These are phyloP conservation scores for Volvox reticuliferus DNA, from an alignment of 139 green algal genomes.

Conservation along the genomic window DNA sequence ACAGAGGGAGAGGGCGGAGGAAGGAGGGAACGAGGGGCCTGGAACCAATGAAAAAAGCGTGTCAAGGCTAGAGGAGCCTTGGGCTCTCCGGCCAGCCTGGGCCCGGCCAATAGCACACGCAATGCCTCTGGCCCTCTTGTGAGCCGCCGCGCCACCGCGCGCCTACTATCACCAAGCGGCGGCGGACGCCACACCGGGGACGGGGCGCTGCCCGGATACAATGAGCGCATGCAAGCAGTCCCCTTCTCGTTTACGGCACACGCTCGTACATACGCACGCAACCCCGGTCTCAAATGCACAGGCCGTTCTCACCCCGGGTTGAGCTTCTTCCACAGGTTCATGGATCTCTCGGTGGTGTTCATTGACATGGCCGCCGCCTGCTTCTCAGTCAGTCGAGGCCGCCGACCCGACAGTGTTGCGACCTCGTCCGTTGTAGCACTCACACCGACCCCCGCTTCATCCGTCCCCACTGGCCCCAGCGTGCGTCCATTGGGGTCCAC, in stretches of 20 bases:
- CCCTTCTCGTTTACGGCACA: not conserved
- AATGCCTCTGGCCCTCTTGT: not conserved
- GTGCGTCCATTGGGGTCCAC: not conserved
- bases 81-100: no score
- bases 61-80: no score
- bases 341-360: constrained; percentile 7
- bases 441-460: not conserved
- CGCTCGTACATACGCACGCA: not conserved
- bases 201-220: not conserved
- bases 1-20: not conserved
- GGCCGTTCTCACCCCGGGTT: constrained; percentile 30
- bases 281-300: not conserved
- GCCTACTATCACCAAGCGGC: not conserved
- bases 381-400: constrained; percentile 13
- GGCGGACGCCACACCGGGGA: not conserved
- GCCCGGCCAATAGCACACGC: no score
- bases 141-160: not conserved
- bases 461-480: not conserved
- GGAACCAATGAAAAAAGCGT: no score
- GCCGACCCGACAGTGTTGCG: not conserved
- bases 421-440: not conserved
- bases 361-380: not conserved
- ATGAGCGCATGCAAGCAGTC: not conserved
- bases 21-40: no score
- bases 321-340: constrained; percentile 27